Percentiles rank a stretch among this genome's conserved stretches.
Evolutionary conservation across 176 grass and related monocot species (phyloP).

Genomic region (Carex myosuroides): DNA sequence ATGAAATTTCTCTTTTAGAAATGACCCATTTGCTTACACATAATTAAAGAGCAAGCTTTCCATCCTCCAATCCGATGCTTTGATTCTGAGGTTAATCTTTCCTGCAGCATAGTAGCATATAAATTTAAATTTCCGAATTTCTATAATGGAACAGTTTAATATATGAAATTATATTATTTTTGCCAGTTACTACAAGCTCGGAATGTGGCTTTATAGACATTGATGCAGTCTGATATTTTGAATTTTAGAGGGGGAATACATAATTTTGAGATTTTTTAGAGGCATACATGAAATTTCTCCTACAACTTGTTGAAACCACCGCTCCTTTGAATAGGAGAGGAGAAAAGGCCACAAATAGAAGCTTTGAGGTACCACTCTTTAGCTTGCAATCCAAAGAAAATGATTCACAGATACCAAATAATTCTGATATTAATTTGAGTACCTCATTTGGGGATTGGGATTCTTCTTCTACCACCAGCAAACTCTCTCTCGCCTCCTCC

Average conservation of each 20-base stretch:
- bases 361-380: not conserved
- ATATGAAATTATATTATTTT: not conserved
- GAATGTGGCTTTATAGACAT: not conserved
- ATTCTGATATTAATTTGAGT: not conserved
- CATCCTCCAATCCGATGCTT: not conserved
- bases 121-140: no score
- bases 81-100: not conserved
- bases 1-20: not conserved
- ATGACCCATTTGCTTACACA: not conserved
- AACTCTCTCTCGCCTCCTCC: not conserved
- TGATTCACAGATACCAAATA: not conserved
- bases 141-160: not conserved
- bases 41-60: slow-evolving; percentile 2
- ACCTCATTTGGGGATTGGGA: not conserved
- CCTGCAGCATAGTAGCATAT: not conserved
- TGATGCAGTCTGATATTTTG: no score
- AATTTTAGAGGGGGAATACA: no score
- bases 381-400: not conserved
- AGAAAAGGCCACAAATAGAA: not conserved
- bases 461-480: slow-evolving; percentile 7
- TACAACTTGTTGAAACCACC: no score
- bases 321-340: no score
- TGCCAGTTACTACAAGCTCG: not conserved
- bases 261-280: no score
- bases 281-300: no score